These are phyloP conservation scores for Fusarium penzigii DNA, from an alignment of 2,329 filamentous ascomycete species.

Conservation along the genomic window DNA sequence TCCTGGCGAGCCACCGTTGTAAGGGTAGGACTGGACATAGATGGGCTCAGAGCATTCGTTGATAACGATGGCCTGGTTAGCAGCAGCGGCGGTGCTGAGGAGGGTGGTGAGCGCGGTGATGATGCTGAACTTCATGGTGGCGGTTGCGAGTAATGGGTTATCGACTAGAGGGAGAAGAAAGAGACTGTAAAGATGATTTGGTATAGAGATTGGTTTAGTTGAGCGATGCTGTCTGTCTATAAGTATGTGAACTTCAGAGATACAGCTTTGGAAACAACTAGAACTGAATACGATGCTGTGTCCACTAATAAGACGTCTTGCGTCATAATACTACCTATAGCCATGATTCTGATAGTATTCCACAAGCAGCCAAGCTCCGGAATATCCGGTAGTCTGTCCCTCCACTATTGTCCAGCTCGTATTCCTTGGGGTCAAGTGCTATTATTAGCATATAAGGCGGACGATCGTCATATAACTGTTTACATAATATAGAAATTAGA, in stretches of 20 bases:
- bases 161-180: conserved; percentile 4
- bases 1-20: conserved; percentile 32
- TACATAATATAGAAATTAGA: too few relatives aligned
- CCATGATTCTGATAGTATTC: conserved; percentile 5
- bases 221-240: conserved; percentile 7
- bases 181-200: too few relatives aligned
- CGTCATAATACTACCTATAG: conserved; percentile 8
- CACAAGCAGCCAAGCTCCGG: not conserved
- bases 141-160: not conserved
- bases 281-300: conserved; percentile 4
- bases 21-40: conserved; percentile 42
- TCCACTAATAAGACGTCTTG: conserved; percentile 1
- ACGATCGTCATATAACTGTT: not conserved
- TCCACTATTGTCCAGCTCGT: not conserved
- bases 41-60: conserved; percentile 37
- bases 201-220: not conserved
- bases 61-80: conserved; percentile 38
- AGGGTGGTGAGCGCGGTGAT: conserved; percentile 32
- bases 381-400: not conserved
- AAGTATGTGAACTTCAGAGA: conserved; percentile 3
- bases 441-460: not conserved
- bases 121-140: conserved; percentile 33
- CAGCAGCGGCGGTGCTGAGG: conserved; percentile 33
- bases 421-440: not conserved
- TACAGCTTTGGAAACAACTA: not conserved